phyloP scores from a whole-genome alignment of 768 basidiomycete species.

The Paxillus involutus region DNA sequence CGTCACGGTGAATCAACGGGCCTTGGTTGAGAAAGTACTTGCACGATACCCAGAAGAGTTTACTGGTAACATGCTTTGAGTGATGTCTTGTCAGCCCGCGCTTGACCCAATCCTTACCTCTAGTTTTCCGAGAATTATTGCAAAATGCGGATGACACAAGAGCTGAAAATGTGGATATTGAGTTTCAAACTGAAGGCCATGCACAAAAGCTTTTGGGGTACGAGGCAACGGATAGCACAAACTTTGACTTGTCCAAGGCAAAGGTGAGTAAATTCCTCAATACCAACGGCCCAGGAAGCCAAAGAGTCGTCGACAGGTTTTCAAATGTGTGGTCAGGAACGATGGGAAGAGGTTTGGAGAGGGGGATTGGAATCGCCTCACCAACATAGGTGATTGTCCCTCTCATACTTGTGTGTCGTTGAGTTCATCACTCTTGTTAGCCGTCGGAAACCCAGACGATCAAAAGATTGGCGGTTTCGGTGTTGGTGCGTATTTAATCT shows the following conservation, averaged over 20 bases:
- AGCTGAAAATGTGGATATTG: slow-evolving; percentile 34
- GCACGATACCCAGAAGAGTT: slow-evolving; percentile 18
- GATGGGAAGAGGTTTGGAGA: slow-evolving; percentile 46
- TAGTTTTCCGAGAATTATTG: slow-evolving; percentile 50
- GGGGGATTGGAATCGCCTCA: slow-evolving; percentile 48
- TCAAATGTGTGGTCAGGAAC: slow-evolving; percentile 43
- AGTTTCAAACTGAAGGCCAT: slow-evolving; percentile 31
- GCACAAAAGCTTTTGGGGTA: neutral
- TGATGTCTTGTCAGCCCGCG: neutral
- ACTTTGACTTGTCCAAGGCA: neutral
- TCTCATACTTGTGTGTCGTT: neutral
- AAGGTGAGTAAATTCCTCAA: neutral
- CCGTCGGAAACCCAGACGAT: slow-evolving; percentile 54
- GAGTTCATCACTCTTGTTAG: slow-evolving; percentile 17
- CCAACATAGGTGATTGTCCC: slow-evolving; percentile 37
- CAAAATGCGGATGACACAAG: slow-evolving; percentile 55
- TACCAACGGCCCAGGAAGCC: neutral
- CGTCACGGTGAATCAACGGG: slow-evolving; percentile 13
- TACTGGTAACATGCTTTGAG: slow-evolving; percentile 2
- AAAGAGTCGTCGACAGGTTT: slow-evolving; percentile 1
- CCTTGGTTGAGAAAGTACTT: slow-evolving; percentile 15
- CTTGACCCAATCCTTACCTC: neutral
- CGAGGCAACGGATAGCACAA: neutral
- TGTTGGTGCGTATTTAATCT: slow-evolving; percentile 22
- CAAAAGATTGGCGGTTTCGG: slow-evolving; percentile 50